A percentile compares a stretch with the other conserved stretches of the same genome.
phyloP scores from a whole-genome alignment of 2,329 filamentous ascomycete species.

The Aspergillus awamori region DNA sequence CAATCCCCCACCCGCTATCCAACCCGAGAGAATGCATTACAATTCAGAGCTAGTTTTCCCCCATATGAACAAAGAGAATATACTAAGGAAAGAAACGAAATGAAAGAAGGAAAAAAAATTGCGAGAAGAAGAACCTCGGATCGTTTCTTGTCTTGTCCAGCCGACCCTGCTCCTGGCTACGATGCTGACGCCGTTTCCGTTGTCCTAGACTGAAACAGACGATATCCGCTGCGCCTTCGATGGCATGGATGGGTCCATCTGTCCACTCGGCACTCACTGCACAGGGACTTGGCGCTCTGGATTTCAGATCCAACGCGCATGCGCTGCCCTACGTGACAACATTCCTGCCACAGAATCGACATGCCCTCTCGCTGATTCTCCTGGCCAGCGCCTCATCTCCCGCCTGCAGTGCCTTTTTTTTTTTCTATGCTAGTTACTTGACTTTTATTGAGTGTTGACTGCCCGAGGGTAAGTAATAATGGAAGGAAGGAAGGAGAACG shows the following conservation, averaged over 20 bases:
- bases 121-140: too few species aligned
- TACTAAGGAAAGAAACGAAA: too few species aligned
- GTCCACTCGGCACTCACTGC: slow-evolving; percentile 5
- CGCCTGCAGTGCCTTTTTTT: neutral
- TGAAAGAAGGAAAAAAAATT: too few species aligned
- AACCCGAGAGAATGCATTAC: neutral
- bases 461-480: neutral
- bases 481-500: neutral
- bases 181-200: slow-evolving; percentile 2
- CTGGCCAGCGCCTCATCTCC: neutral
- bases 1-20: neutral
- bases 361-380: slow-evolving; percentile 8
- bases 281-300: slow-evolving; percentile 19
- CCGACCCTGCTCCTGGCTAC: neutral
- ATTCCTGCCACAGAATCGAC: slow-evolving; percentile 25
- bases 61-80: too few species aligned
- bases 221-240: slow-evolving; percentile 13
- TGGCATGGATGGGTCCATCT: slow-evolving; percentile 13
- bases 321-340: slow-evolving; percentile 29
- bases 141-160: neutral
- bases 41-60: too few species aligned
- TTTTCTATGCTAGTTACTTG: neutral
- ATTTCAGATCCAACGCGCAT: slow-evolving; percentile 24
- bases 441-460: too few species aligned
- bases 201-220: slow-evolving; percentile 2